Evolutionary conservation across 176 grass and related monocot genomes (phyloP).

Genomic region (Avena eriantha): DNA sequence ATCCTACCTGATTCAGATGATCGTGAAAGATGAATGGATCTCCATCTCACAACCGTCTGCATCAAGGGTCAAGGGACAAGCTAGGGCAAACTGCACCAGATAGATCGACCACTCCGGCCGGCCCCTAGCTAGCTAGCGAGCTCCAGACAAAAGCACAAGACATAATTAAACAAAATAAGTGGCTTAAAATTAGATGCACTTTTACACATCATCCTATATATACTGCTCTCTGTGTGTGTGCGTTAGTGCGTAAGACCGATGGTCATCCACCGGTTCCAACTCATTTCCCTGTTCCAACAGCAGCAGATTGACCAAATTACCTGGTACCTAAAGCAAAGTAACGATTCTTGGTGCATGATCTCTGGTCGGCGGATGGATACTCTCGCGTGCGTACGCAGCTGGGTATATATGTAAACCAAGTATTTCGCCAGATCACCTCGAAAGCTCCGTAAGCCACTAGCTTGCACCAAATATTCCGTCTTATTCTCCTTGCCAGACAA

Average conservation of each 20-base stretch:
- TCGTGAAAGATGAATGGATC: neutral
- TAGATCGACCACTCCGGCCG: no score
- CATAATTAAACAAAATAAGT: neutral
- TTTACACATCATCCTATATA: neutral
- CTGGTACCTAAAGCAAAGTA: neutral
- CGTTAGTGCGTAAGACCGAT: no score
- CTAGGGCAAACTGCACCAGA: neutral
- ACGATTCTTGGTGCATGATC: neutral
- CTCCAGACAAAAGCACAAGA: neutral
- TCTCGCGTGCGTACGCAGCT: neutral
- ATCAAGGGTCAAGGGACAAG: neutral
- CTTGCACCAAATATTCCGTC: neutral
- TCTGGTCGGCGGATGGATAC: neutral
- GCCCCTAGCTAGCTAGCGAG: no score
- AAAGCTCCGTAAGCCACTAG: no score
- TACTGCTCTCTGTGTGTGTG: neutral
- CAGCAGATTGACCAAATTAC: neutral
- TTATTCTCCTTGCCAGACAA: neutral
- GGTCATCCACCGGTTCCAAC: neutral
- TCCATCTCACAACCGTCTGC: neutral
- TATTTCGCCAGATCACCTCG: neutral
- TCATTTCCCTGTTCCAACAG: neutral
- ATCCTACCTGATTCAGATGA: neutral
- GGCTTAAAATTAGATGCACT: neutral
- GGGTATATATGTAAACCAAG: neutral